These are phyloP conservation scores for Fusarium sororula DNA, from an alignment of 2,329 filamentous ascomycete species.

Conservation along the genomic window DNA sequence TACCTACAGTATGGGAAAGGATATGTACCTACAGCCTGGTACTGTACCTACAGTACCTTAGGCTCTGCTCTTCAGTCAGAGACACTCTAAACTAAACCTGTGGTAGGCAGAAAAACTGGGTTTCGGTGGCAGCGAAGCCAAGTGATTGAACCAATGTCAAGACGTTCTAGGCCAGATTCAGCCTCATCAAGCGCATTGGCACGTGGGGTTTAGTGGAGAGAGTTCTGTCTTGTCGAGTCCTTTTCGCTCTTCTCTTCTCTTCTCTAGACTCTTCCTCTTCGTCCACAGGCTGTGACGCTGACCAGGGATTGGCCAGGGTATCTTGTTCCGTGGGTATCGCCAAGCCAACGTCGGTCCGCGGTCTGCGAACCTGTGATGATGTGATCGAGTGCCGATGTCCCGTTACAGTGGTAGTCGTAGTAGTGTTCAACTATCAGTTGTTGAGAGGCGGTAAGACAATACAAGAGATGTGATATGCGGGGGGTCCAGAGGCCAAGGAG, in stretches of 20 bases:
- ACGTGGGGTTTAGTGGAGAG: conserved; percentile 41
- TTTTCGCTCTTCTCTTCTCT: not conserved
- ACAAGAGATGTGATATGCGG: conserved; percentile 6
- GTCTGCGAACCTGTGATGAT: conserved; percentile 5
- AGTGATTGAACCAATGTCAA: conserved; percentile 32
- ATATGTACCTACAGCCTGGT: not conserved
- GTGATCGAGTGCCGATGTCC: conserved; percentile 7
- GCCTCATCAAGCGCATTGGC: conserved; percentile 41
- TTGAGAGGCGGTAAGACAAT: conserved; percentile 14
- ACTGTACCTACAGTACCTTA: conserved; percentile 10
- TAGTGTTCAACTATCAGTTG: not conserved
- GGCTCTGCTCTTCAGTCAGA: not conserved
- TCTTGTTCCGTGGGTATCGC: conserved; percentile 10
- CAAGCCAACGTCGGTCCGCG: conserved; percentile 26
- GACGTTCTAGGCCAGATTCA: conserved; percentile 43
- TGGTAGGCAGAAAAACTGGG: conserved; percentile 25
- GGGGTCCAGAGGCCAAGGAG: not conserved
- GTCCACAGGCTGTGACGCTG: conserved; percentile 11
- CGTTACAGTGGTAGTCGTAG: conserved; percentile 1
- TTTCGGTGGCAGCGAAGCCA: conserved; percentile 26
- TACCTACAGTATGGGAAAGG: not conserved
- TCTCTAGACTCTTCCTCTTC: conserved; percentile 2
- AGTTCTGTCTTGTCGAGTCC: conserved; percentile 12
- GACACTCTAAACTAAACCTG: not conserved
- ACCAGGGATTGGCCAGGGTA: conserved; percentile 31